Evolutionary conservation across 805 yeast genomes (phyloP).

Genomic region (Priceomyces carsonii): DNA sequence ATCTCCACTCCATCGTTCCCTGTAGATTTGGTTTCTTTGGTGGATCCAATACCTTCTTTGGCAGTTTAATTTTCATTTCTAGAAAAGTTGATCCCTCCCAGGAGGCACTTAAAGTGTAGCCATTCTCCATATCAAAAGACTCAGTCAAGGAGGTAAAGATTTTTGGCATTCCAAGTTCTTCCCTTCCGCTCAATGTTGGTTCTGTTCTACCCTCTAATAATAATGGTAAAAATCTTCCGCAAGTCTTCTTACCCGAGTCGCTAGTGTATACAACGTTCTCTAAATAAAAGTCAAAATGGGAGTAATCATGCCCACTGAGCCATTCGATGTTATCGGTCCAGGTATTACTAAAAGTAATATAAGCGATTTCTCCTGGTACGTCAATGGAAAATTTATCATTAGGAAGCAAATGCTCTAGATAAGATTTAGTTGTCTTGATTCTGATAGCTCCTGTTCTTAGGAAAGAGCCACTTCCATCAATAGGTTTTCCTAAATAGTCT

Average conservation of each 20-base stretch:
- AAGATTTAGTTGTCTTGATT: conserved; percentile 1
- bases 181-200: conserved; percentile 4
- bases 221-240: conserved; percentile 1
- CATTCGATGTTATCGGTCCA: conserved; percentile 2
- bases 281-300: conserved; percentile 1
- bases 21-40: no score
- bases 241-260: background rate
- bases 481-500: background rate
- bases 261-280: background rate
- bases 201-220: conserved; percentile 3
- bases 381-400: conserved; percentile 2
- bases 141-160: conserved; percentile 2
- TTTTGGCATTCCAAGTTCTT: conserved; percentile 3
- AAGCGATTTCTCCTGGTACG: conserved; percentile 1
- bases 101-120: background rate
- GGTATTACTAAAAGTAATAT: background rate
- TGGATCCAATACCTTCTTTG: background rate
- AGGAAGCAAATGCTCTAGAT: conserved; percentile 1
- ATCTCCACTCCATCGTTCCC: conserved; percentile 4
- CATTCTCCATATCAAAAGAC: background rate
- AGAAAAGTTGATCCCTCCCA: conserved; percentile 4
- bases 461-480: conserved; percentile 1
- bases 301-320: conserved; percentile 1
- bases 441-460: conserved; percentile 1
- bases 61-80: background rate